phyloP scores from a whole-genome alignment of 202 grass and related monocot genomes.

The Schoenoplectus tabernaemontani region DNA sequence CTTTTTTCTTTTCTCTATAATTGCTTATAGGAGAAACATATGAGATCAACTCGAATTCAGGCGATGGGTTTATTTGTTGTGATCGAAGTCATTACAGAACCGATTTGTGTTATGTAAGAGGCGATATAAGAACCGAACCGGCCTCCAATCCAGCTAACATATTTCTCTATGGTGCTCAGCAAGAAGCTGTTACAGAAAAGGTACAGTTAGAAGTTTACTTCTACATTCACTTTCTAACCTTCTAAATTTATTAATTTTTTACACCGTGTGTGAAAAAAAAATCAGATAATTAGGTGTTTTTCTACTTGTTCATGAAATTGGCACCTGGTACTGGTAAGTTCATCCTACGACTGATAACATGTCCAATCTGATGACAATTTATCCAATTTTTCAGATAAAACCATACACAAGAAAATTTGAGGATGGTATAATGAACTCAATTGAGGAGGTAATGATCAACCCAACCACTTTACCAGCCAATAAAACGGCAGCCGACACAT shows the following conservation, averaged over 20 bases:
- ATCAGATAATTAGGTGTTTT: no score
- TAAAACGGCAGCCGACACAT: constrained; percentile 27
- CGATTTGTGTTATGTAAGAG: constrained; percentile 70
- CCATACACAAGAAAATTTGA: constrained; percentile 95
- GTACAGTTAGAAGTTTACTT: constrained; percentile 20
- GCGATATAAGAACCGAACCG: constrained; percentile 70
- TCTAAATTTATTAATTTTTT: constrained; percentile 9
- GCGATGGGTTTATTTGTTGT: constrained; percentile 52
- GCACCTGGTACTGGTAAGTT: neutral
- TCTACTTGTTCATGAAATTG: neutral
- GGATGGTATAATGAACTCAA: constrained; percentile 53
- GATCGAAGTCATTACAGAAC: constrained; percentile 86
- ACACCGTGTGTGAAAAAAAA: neutral
- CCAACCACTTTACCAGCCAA: neutral
- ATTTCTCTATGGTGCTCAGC: constrained; percentile 43
- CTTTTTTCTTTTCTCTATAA: neutral
- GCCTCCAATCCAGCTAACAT: constrained; percentile 47
- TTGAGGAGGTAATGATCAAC: constrained; percentile 55
- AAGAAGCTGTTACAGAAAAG: constrained; percentile 38
- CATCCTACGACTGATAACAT: neutral
- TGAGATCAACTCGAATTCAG: neutral
- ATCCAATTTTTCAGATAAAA: constrained; percentile 11
- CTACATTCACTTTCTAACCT: neutral
- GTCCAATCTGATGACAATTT: neutral
- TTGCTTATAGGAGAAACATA: constrained; percentile 43